A percentile compares a stretch with the other conserved stretches of the same genome.
phyloP scores from a whole-genome alignment of 768 basidiomycete genomes.

The Collybia nuda region DNA sequence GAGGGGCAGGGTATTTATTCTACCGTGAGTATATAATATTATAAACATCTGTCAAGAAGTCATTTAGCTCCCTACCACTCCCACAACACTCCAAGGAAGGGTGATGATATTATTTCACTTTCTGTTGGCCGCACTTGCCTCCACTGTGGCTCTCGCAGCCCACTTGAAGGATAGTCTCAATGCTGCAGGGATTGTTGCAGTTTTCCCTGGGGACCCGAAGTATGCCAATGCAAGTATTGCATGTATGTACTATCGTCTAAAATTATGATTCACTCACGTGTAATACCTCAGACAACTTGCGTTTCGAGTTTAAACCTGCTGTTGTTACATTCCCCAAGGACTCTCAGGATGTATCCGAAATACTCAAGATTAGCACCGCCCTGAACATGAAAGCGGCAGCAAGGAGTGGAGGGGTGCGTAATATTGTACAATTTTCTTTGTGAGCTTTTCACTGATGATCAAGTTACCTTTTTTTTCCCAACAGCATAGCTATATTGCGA shows the following conservation, averaged over 20 bases:
- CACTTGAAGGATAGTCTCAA: conserved; percentile 9
- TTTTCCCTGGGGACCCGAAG: conserved; percentile 17
- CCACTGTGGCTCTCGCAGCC: not conserved
- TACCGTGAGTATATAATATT: too few relatives aligned
- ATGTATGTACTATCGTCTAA: too few relatives aligned
- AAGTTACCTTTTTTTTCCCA: not conserved
- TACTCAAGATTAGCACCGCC: conserved; percentile 30
- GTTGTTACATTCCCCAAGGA: conserved; percentile 35
- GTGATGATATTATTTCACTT: too few relatives aligned
- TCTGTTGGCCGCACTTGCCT: not conserved
- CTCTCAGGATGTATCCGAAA: conserved; percentile 31
- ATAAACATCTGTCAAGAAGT: too few relatives aligned
- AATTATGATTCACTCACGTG: too few relatives aligned
- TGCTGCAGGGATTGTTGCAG: conserved; percentile 9
- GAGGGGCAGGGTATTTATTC: too few relatives aligned
- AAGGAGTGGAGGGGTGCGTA: conserved; percentile 41
- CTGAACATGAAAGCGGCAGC: conserved; percentile 37
- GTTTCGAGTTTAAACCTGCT: conserved; percentile 36
- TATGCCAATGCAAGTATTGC: conserved; percentile 16
- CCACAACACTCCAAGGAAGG: too few relatives aligned
- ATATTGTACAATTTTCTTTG: too few relatives aligned
- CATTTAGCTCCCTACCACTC: too few relatives aligned
- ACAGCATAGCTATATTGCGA: conserved; percentile 51
- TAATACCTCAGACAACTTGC: conserved; percentile 34
- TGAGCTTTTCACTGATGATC: not conserved